phyloP scores from a whole-genome alignment of 768 basidiomycete genomes.

The Podaxis sp. region DNA sequence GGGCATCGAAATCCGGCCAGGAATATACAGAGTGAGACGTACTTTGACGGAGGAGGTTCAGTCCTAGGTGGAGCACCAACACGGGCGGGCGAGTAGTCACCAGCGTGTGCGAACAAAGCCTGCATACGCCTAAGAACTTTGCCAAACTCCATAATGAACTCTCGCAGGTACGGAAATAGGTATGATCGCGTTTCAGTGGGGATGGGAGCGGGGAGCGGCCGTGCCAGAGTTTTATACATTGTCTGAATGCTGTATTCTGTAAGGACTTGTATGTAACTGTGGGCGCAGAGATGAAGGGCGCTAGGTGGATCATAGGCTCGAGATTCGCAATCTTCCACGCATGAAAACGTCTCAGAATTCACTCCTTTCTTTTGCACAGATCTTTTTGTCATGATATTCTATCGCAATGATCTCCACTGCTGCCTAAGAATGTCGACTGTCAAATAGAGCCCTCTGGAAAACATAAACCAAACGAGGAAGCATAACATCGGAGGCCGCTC shows the following conservation, averaged over 20 bases:
- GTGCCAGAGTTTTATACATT: neutral
- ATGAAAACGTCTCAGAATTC: neutral
- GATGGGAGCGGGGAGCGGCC: neutral
- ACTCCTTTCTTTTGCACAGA: neutral
- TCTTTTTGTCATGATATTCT: neutral
- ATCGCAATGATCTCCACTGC: neutral
- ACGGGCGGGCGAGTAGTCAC: neutral
- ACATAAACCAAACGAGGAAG: neutral
- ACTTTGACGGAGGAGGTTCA: neutral
- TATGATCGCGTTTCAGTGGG: neutral
- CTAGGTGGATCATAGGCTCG: neutral
- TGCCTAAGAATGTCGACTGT: neutral
- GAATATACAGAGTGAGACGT: neutral
- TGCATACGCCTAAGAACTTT: neutral
- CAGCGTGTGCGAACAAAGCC: neutral
- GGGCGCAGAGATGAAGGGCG: neutral
- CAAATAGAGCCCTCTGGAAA: neutral
- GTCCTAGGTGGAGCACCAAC: neutral
- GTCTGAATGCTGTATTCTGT: conserved; percentile 1
- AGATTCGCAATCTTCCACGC: neutral
- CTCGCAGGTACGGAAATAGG: neutral
- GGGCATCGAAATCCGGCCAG: neutral
- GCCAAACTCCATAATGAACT: neutral
- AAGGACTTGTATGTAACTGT: conserved; percentile 10
- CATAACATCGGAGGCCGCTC: neutral